phyloP scores from a whole-genome alignment of 2,329 filamentous ascomycete species.

The Pestalotiopsis sp. region DNA sequence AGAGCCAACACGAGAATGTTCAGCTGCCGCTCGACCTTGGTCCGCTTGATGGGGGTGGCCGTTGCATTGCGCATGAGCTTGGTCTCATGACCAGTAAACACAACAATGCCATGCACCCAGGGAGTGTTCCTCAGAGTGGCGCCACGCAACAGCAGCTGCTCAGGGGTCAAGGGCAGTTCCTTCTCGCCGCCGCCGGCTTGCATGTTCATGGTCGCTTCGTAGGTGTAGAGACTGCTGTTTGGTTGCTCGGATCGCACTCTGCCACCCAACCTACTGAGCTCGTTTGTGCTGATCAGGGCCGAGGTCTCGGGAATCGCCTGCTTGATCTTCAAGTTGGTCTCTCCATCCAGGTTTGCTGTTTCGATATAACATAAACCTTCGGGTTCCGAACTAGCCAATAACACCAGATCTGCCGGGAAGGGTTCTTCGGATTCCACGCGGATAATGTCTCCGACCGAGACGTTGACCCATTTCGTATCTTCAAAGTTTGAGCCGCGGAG shows the following conservation, averaged over 20 bases:
- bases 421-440: conserved; percentile 93
- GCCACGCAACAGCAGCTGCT: conserved; percentile 90
- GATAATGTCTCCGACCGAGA: conserved; percentile 89
- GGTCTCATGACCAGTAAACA: conserved; percentile 97
- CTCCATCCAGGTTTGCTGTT: conserved; percentile 95
- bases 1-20: conserved; percentile 93
- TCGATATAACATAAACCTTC: conserved; percentile 99
- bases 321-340: conserved; percentile 99
- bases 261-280: conserved; percentile 84
- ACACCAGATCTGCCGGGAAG: conserved; percentile 90
- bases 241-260: conserved; percentile 93
- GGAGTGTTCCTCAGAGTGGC: conserved; percentile 94
- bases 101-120: conserved; percentile 94
- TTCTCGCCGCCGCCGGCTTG: conserved; percentile 90
- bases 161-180: conserved; percentile 84
- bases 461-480: conserved; percentile 91
- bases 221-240: conserved; percentile 97
- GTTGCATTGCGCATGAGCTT: conserved; percentile 99
- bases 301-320: conserved; percentile 94
- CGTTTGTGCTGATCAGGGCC: conserved; percentile 80
- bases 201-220: conserved; percentile 94
- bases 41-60: conserved; percentile 95
- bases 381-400: conserved; percentile 93
- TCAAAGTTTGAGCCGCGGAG: conserved; percentile 82
- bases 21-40: conserved; percentile 90